Base-by-base conservation (phyloP, 2,329 filamentous ascomycete genomes). In the Aspergillus sp. region DNA sequence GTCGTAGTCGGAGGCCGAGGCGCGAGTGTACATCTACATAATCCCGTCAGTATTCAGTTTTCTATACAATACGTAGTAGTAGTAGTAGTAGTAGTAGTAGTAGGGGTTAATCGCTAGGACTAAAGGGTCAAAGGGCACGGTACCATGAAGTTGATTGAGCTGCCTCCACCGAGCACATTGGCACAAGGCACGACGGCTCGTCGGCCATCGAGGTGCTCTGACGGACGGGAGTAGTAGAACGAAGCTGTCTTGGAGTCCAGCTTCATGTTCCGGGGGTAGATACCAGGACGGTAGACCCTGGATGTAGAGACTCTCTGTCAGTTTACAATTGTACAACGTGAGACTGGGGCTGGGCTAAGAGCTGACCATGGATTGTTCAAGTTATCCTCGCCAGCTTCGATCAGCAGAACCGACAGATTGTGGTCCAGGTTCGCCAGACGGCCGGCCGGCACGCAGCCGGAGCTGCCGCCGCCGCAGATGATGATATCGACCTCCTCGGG, bases 401-500 rank as follows among this genome's bases (percentile, higher is more conserved):
- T 88, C 64, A 90, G 77, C 65, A 90, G 79, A 57, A 91, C 88
- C 69, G 82, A 89, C 76, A 83, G 89, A 36, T 85, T 91, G 71
- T 89, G 89, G 72, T 92, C 89, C 63, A 92, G 77, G 66, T 92
- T 92, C 70, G 90, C 90, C 70, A 92, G 77, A 76, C 68, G 82
- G 72, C 75, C 71, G 60, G 70, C 70, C 60, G 71, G 72, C 32
- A 73, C 72, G 63, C 77, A 78, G 63, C 73, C 75, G 56, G 67
- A 86, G 72, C 87, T 90, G 56, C 89, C 89, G 69, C 90, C 90
- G 69, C 90, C 90, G 65, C 87, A 89, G 31, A 92, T 88, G 67
- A 92, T 92, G 67, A 92, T 91, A 73, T 92, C 90, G 70, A 91
- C 90, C 80, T 92, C 90, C 60, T 92, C 89, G 39, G 89, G 89